Evolutionary conservation across 176 grass and related monocot genomes (phyloP), one percentile per base, ranked within the genome.

Genomic region (Rhynchospora pubera): DNA sequence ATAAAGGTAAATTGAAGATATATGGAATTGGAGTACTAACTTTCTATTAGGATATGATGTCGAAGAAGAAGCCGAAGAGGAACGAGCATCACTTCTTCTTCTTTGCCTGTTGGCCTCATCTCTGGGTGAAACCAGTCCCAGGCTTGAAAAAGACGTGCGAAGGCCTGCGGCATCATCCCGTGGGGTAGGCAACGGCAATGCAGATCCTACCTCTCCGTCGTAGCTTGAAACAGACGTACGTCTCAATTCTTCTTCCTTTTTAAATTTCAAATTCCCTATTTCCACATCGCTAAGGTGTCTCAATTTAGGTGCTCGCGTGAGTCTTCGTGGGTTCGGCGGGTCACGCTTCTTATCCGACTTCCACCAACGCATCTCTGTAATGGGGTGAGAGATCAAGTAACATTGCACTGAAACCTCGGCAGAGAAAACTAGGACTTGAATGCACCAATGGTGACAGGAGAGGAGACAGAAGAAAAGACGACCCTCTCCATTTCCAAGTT

Each of bases 211-310:
- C 44, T 82, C 51, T 10, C 82, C 85, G 23, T 73, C 57, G 21
- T 65, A 18, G 84, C 70, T 13, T 45, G 85, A 70, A 42, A 62
- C 77, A 24, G 28, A 63, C 52, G 62, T 21, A 18, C 55, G 82
- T 42, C 3, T 76, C 61, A 77, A 61, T 18, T 85, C 51, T 30
- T 83, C 62, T 47, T 89, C 75, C 51, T 85, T 52, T 52, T 74
- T 64, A 59, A 89, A 64, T 32, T 63, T 84, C 66, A 90, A 85
- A 57, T 65, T 80, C 60, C 89, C 89, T 53, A 88, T 79, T 45
- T 89, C 94, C 39, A 84, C 51, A 46, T 94, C 90, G 42, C 80
- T 87, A 39, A 88, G 82, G 39, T 89, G 85, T 65, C 88, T 88
- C 76, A 86, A 75, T 79, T 89, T 88, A 34, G 79, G 87, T 28